Evolutionary conservation across 2,329 filamentous ascomycete genomes (phyloP), one percentile per base, ranked within the genome.

Genomic region (Botrytis medusae): DNA sequence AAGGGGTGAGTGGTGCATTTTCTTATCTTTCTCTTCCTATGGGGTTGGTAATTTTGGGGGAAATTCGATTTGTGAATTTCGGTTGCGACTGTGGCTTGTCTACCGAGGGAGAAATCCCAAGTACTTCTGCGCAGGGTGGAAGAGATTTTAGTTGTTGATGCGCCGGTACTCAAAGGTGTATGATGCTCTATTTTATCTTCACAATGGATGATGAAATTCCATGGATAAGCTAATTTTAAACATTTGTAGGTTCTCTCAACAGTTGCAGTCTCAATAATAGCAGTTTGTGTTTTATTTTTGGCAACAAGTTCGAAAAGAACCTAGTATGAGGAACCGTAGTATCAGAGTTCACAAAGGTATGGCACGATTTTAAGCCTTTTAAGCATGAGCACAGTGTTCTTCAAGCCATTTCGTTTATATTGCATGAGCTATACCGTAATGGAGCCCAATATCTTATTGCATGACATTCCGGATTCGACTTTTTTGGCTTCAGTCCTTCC

Each of bases 321-420:
- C 8, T 68, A 57, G 18, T 25, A 57, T 44, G 2, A 69, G 22
- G 63, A 46, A 22, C 68, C 71, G 68, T 76, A 32, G n/a, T 44
- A 25, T 42, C n/a, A 82, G 34, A 4, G 48, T 1, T 18, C 42
- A 46, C 2, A 68, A 57, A 14, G 48, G 9, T 25, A 22, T 42
- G 25, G 16, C 5, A 25, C 16, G 96, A 96, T 81, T 95, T 97
- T 85, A 96, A 97, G 81, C 88, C 95, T 34, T 88, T 97, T 73
- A 97, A 93, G 0, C 93, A 93, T 0, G 93, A 97, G 80, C 94
- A 97, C 81, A 92, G 97, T 29, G 93, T 94, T 6, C 93, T 93
- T 0, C 93, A 96, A 80, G 92, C 96, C 16, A 92, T 89, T 1
- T 84, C 96, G 46, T 91, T 90, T 22, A 93, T 96, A 77, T 84